Evolutionary conservation across 1,284 basidiomycete species (phyloP).

Genomic region (Entoloma clypeatum): DNA sequence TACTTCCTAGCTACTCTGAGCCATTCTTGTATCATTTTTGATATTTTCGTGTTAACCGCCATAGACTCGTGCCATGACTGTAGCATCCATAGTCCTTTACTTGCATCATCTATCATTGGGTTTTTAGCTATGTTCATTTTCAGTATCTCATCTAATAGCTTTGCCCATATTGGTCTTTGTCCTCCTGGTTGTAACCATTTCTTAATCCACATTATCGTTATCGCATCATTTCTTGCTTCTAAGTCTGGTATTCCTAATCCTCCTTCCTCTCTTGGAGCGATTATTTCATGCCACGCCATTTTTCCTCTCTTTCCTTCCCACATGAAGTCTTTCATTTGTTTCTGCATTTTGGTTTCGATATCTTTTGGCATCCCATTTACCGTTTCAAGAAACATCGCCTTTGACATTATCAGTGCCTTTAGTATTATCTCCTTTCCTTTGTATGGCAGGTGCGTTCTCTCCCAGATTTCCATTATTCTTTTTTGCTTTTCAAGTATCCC

Average conservation of each 20-base stretch:
- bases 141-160: slow-evolving; percentile 17
- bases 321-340: slow-evolving; percentile 20
- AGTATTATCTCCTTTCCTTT: slow-evolving; percentile 24
- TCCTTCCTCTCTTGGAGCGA: slow-evolving; percentile 8
- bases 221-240: slow-evolving; percentile 19
- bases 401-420: slow-evolving; percentile 23
- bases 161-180: slow-evolving; percentile 17
- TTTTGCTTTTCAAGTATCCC: slow-evolving; percentile 23
- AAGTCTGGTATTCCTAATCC: slow-evolving; percentile 24
- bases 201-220: slow-evolving; percentile 18
- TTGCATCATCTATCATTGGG: background rate
- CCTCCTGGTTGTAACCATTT: slow-evolving; percentile 7
- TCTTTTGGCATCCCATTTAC: slow-evolving; percentile 34
- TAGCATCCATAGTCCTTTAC: slow-evolving; percentile 14
- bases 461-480: slow-evolving; percentile 20
- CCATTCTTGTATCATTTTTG: slow-evolving; percentile 11
- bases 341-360: slow-evolving; percentile 17
- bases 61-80: slow-evolving; percentile 18
- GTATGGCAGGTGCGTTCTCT: slow-evolving; percentile 20
- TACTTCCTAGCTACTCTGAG: slow-evolving; percentile 18
- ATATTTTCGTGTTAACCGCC: background rate
- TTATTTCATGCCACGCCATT: slow-evolving; percentile 19
- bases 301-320: slow-evolving; percentile 19
- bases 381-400: slow-evolving; percentile 29
- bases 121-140: slow-evolving; percentile 1